phyloP scores from a whole-genome alignment of 2,329 filamentous ascomycete species.

The Neoascochyta sp. region DNA sequence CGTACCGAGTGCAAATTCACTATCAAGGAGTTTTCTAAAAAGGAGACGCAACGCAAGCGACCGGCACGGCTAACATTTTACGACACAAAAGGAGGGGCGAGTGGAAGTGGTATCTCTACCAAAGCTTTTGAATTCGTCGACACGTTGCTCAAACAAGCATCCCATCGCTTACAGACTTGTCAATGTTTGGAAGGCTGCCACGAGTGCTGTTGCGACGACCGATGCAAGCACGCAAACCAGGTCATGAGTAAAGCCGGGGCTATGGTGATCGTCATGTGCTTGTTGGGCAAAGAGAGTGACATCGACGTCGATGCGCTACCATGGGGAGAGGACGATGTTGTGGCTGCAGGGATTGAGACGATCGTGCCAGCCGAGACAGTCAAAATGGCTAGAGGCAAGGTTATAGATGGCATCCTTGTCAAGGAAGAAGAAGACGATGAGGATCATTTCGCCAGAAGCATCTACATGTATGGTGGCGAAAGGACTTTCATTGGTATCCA shows the following conservation, averaged over 20 bases:
- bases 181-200: conserved; percentile 75
- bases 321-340: conserved; percentile 71
- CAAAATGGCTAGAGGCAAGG: conserved; percentile 41
- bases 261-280: conserved; percentile 71
- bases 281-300: conserved; percentile 69
- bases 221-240: conserved; percentile 80
- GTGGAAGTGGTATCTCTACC: conserved; percentile 79
- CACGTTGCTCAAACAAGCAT: conserved; percentile 68
- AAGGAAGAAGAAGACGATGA: conserved; percentile 35
- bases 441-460: conserved; percentile 32
- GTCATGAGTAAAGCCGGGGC: conserved; percentile 93
- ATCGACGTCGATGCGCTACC: conserved; percentile 82
- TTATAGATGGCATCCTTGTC: conserved; percentile 43
- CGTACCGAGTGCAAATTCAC: conserved; percentile 90
- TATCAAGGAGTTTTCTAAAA: conserved; percentile 78
- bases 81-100: conserved; percentile 83
- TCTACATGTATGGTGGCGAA: conserved; percentile 33
- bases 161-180: conserved; percentile 72
- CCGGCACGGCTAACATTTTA: conserved; percentile 91
- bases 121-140: conserved; percentile 95
- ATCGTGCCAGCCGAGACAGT: conserved; percentile 71
- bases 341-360: conserved; percentile 74
- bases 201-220: conserved; percentile 83
- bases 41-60: conserved; percentile 68
- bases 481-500: conserved; percentile 36